Evolutionary conservation across 495 filamentous ascomycete genomes (phyloP).

Genomic region (Penicillium coprophilum): DNA sequence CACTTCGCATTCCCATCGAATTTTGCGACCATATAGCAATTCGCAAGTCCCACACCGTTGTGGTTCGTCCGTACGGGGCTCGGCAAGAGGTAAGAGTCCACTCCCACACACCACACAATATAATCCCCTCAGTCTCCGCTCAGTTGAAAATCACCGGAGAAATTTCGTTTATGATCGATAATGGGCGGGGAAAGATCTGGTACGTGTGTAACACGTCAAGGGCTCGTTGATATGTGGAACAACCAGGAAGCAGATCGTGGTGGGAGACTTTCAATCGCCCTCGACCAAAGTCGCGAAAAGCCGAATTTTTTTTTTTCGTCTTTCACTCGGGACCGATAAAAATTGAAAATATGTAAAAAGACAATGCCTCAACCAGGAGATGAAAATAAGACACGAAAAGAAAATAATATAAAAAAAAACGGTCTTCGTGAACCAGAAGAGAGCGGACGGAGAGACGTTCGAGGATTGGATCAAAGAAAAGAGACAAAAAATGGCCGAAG

Average conservation of each 20-base stretch:
- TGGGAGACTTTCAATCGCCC: slow-evolving; percentile 7
- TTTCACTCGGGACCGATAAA: not conserved
- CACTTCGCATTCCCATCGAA: slow-evolving; percentile 48
- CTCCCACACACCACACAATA: slow-evolving; percentile 21
- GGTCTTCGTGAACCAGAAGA: slow-evolving; percentile 1
- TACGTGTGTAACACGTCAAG: not conserved
- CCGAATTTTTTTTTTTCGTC: slow-evolving; percentile 1
- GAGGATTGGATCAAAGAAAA: slow-evolving; percentile 9
- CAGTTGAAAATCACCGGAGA: slow-evolving; percentile 4
- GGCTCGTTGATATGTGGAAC: slow-evolving; percentile 5
- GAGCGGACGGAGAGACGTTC: not conserved
- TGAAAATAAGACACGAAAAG: slow-evolving; percentile 12
- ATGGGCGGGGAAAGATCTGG: not conserved
- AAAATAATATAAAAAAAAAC: slow-evolving; percentile 9
- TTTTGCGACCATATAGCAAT: slow-evolving; percentile 47
- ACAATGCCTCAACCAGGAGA: slow-evolving; percentile 29
- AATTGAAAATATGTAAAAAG: slow-evolving; percentile 13
- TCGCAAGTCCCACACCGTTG: slow-evolving; percentile 12
- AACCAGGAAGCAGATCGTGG: slow-evolving; percentile 1
- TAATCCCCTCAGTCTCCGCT: slow-evolving; percentile 22
- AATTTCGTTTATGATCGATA: not conserved
- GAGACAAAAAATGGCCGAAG: not conserved
- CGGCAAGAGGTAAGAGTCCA: slow-evolving; percentile 21
- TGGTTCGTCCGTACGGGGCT: slow-evolving; percentile 20
- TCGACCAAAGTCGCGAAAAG: slow-evolving; percentile 10